A percentile compares a stretch with the other conserved stretches of the same genome.
Evolutionary conservation across 2,329 filamentous ascomycete genomes (phyloP).

Genomic region (Aspergillus piperis): DNA sequence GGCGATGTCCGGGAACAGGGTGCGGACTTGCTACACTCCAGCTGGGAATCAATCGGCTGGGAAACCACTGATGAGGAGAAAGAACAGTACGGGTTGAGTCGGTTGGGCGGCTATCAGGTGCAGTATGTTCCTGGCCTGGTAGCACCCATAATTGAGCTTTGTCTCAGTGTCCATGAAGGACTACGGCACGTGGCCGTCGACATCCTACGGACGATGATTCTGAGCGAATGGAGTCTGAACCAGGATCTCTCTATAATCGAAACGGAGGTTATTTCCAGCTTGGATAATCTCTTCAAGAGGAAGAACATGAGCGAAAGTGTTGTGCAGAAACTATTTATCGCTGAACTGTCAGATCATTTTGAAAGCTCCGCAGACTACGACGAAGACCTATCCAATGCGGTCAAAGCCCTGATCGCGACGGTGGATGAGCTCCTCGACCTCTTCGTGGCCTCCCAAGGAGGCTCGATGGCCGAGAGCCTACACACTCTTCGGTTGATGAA

Average conservation of each 20-base stretch:
- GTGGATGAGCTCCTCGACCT: conserved; percentile 90
- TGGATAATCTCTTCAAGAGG: conserved; percentile 86
- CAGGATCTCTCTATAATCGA: conserved; percentile 89
- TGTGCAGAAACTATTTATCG: conserved; percentile 87
- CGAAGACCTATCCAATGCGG: conserved; percentile 72
- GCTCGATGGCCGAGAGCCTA: conserved; percentile 74
- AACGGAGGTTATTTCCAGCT: conserved; percentile 92
- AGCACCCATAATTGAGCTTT: conserved; percentile 87
- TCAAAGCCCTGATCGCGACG: conserved; percentile 77
- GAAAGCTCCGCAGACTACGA: conserved; percentile 67
- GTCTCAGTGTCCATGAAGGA: conserved; percentile 91
- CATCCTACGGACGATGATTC: conserved; percentile 95
- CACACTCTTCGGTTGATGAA: conserved; percentile 92
- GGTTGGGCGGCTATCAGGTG: conserved; percentile 95
- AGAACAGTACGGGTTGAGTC: conserved; percentile 72
- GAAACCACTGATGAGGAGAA: conserved; percentile 81
- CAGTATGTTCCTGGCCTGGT: conserved; percentile 95
- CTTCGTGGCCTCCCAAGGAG: conserved; percentile 82
- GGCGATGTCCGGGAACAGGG: conserved; percentile 93
- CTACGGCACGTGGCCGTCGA: conserved; percentile 87
- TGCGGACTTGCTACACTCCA: conserved; percentile 77
- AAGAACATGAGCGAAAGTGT: conserved; percentile 86
- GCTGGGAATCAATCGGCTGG: conserved; percentile 97
- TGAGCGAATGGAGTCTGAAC: conserved; percentile 95
- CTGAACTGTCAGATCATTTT: conserved; percentile 80